A percentile compares a stretch with the other conserved stretches of the same genome.
These are phyloP conservation scores for Lentinula guzmanii DNA, from an alignment of 768 basidiomycete species.

Conservation along the genomic window DNA sequence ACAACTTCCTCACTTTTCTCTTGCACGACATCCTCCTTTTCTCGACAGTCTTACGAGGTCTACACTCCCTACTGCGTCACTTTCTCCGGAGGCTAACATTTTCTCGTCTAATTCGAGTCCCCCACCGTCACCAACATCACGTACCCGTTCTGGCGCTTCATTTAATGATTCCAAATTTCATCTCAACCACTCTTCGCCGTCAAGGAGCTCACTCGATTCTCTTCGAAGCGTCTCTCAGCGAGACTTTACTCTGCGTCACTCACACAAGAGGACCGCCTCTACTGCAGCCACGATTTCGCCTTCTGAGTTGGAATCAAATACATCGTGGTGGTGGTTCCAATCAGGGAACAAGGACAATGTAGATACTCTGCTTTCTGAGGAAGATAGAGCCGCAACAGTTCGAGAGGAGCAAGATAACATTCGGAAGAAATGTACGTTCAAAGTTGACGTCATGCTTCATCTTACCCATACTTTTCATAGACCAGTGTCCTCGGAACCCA, in stretches of 20 bases:
- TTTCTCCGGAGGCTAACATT: slow-evolving; percentile 34
- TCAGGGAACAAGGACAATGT: slow-evolving; percentile 39
- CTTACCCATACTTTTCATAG: slow-evolving; percentile 28
- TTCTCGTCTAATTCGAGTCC: slow-evolving; percentile 5
- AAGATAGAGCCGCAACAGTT: slow-evolving; percentile 45
- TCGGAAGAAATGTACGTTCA: slow-evolving; percentile 53
- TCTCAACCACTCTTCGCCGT: slow-evolving; percentile 33
- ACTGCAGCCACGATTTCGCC: slow-evolving; percentile 10
- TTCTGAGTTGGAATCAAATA: slow-evolving; percentile 12
- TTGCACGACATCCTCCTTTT: slow-evolving; percentile 42
- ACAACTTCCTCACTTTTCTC: slow-evolving; percentile 27
- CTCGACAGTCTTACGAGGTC: slow-evolving; percentile 51
- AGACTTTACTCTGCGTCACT: slow-evolving; percentile 17
- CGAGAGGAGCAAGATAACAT: slow-evolving; percentile 41
- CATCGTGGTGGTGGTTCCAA: slow-evolving; percentile 49
- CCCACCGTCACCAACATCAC: slow-evolving; percentile 5
- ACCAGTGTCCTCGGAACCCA: slow-evolving; percentile 75
- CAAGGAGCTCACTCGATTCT: slow-evolving; percentile 49
- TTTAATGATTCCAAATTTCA: slow-evolving; percentile 22
- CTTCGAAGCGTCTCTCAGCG: slow-evolving; percentile 42
- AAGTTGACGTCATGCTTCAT: background rate
- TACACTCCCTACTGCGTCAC: slow-evolving; percentile 57
- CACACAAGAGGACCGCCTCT: slow-evolving; percentile 19
- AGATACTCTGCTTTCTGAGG: slow-evolving; percentile 41
- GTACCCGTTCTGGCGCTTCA: slow-evolving; percentile 5